Evolutionary conservation across 2,329 filamentous ascomycete species (phyloP).

Genomic region (Pseudogymnoascus sp.): DNA sequence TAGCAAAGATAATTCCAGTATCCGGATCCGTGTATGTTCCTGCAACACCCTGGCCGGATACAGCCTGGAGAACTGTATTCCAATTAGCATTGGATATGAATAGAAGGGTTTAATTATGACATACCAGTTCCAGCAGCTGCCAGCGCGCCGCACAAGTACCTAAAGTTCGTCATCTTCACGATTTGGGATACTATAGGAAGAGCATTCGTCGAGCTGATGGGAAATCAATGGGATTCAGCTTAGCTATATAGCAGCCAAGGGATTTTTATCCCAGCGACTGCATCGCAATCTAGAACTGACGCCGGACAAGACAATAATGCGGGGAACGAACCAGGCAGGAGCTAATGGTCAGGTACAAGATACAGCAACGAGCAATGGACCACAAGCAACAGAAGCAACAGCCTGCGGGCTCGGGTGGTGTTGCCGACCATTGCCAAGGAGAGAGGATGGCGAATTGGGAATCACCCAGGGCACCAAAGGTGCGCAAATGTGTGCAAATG

Average conservation of each 20-base stretch:
- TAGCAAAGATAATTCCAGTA: slow-evolving; percentile 46
- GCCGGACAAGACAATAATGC: not conserved
- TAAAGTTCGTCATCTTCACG: not conserved
- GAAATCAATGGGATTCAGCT: not conserved
- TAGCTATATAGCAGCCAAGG: not conserved
- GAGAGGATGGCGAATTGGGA: not conserved
- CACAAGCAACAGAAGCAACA: not conserved
- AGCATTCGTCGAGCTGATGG: slow-evolving; percentile 1
- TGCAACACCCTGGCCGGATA: not conserved
- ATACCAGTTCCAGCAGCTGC: slow-evolving; percentile 2
- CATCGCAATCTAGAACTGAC: slow-evolving; percentile 3
- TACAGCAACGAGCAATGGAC: not conserved
- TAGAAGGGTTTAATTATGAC: not conserved
- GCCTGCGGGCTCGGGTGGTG: not conserved
- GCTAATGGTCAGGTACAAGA: not conserved
- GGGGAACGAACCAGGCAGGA: not conserved
- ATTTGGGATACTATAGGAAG: not conserved
- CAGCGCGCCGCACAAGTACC: not conserved
- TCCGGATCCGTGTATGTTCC: slow-evolving; percentile 35
- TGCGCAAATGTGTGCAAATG: not conserved
- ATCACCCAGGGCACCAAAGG: not conserved
- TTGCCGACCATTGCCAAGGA: not conserved
- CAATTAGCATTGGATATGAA: not conserved
- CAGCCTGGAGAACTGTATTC: not conserved
- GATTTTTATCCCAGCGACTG: not conserved